A percentile compares a stretch with the other conserved stretches of the same genome.
phyloP scores from a whole-genome alignment of 108 stramenopile species.

The Poteriospumella lacustris region DNA sequence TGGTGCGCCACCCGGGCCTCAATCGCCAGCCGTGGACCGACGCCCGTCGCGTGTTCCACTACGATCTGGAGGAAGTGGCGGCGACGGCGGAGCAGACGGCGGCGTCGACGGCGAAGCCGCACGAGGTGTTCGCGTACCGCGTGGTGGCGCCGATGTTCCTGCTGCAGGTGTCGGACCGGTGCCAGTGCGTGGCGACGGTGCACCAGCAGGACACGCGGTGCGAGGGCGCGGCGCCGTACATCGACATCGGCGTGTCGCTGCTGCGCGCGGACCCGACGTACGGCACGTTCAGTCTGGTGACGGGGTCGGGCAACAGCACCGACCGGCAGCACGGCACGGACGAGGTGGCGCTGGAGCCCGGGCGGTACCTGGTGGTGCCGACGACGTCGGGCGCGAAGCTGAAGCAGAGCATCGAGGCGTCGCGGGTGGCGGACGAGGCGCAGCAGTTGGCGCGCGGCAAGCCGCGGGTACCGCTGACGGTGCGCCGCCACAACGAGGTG shows the following conservation, averaged over 20 bases:
- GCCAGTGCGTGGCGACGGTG: background rate
- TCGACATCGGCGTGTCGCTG: conserved; percentile 37
- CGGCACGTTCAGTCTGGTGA: conserved; percentile 31
- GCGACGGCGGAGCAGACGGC: background rate
- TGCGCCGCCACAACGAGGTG: no score
- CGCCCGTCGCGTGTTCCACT: conserved; percentile 18
- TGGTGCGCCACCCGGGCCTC: background rate
- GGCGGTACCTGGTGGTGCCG: conserved; percentile 33
- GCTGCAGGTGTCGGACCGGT: background rate
- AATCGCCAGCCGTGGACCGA: conserved; percentile 29
- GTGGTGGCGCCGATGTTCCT: conserved; percentile 27
- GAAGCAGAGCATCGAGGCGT: background rate
- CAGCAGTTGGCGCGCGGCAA: background rate
- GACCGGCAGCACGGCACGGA: conserved; percentile 34
- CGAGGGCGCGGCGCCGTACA: conserved; percentile 30
- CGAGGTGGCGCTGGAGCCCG: conserved; percentile 30
- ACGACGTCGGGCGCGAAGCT: conserved; percentile 32
- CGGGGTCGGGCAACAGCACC: conserved; percentile 25
- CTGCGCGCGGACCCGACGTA: conserved; percentile 22
- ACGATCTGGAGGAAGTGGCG: background rate
- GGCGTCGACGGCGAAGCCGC: background rate
- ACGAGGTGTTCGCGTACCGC: background rate
- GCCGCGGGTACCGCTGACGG: background rate
- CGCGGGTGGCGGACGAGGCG: background rate
- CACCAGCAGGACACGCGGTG: conserved; percentile 38